Conservation (phyloP, 345 rosid genomes). For the Cardamine resedifolia region DNA sequence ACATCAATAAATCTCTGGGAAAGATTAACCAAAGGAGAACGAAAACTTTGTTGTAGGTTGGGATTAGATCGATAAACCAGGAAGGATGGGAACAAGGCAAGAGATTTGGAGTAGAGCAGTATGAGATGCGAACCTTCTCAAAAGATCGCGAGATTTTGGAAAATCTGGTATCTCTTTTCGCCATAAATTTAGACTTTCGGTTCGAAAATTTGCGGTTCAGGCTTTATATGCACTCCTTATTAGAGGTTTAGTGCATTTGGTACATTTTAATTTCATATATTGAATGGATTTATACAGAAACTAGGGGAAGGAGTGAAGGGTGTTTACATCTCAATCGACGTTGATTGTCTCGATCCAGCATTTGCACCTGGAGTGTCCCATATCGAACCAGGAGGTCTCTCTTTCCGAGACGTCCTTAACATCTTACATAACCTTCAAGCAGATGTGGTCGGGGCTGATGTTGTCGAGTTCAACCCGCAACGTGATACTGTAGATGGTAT, state of each 20-base stretch:
- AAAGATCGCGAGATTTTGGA: slow-evolving; percentile 71
- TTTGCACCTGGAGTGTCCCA: slow-evolving; percentile 99
- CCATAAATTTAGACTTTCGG: not conserved
- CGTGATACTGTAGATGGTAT: slow-evolving; percentile 98
- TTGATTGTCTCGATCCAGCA: slow-evolving; percentile 97
- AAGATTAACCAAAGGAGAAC: not conserved
- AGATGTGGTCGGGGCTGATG: slow-evolving; percentile 89
- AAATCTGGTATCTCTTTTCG: slow-evolving; percentile 59
- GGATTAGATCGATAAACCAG: slow-evolving; percentile 78
- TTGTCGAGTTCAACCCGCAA: slow-evolving; percentile 96
- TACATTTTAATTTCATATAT: not conserved
- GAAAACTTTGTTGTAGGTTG: slow-evolving; percentile 54
- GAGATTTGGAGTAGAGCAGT: slow-evolving; percentile 93
- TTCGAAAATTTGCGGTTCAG: not conserved
- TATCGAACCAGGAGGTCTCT: slow-evolving; percentile 97
- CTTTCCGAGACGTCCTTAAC: slow-evolving; percentile 89
- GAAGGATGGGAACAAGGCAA: slow-evolving; percentile 96
- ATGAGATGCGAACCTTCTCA: slow-evolving; percentile 89
- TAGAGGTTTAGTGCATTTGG: not conserved
- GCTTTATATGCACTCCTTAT: not conserved
- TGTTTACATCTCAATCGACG: slow-evolving; percentile 83
- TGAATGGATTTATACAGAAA: slow-evolving; percentile 57
- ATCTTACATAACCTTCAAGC: slow-evolving; percentile 84
- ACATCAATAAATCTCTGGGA: not conserved
- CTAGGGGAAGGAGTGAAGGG: slow-evolving; percentile 96